These are phyloP conservation scores for Babesia gibsoni DNA, from an alignment of 169 alveolate genomes.

Conservation along the genomic window DNA sequence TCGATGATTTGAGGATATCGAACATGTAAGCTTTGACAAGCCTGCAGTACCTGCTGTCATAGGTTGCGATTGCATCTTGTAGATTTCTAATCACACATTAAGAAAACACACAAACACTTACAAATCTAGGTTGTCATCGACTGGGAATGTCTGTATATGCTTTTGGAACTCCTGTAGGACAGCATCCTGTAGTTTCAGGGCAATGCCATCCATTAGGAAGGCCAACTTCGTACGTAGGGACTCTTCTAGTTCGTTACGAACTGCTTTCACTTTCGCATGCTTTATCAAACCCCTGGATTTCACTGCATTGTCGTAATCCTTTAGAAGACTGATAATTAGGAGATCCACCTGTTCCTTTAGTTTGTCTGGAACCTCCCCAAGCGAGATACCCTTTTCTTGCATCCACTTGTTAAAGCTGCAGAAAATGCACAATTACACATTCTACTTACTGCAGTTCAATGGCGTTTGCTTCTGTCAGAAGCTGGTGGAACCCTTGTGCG, in stretches of 20 bases:
- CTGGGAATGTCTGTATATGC: conserved; percentile 10
- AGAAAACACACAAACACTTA: not conserved
- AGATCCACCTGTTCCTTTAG: conserved; percentile 22
- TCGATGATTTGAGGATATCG: conserved; percentile 7
- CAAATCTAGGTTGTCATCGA: conserved; percentile 16
- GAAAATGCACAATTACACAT: not conserved
- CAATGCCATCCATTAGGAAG: conserved; percentile 26
- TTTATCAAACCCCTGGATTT: not conserved
- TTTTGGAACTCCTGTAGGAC: conserved; percentile 29
- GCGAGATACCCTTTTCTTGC: conserved; percentile 10
- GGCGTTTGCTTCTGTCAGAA: conserved; percentile 1
- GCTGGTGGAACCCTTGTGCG: not conserved
- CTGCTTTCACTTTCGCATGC: not conserved
- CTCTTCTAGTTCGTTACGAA: conserved; percentile 5
- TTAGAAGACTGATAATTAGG: not conserved
- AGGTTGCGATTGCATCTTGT: conserved; percentile 21
- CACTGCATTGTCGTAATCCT: conserved; percentile 20
- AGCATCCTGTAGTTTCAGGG: conserved; percentile 14
- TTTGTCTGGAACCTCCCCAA: conserved; percentile 2
- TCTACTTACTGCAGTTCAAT: not conserved
- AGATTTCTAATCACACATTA: not conserved
- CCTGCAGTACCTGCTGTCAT: conserved; percentile 32
- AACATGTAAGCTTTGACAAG: conserved; percentile 2
- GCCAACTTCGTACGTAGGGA: conserved; percentile 10
- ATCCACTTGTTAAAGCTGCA: conserved; percentile 16